Base-by-base conservation (phyloP, 106 monocot genomes). In the Triglochin maritima region DNA sequence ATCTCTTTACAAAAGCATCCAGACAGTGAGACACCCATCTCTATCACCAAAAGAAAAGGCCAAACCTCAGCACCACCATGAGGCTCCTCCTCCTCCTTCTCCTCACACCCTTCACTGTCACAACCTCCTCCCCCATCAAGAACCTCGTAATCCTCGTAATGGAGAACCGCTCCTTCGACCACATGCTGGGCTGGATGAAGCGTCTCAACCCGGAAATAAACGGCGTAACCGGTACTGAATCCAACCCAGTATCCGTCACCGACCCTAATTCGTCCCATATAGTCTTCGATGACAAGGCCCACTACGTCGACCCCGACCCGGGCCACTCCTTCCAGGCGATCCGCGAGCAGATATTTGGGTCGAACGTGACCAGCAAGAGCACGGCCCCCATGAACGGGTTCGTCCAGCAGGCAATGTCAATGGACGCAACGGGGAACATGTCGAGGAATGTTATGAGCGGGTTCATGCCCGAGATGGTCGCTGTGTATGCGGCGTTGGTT, bases 271-370 rank as follows among this genome's bases (percentile, higher is more conserved):
- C 89, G 3, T n/a, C 11, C 0, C 50, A 59, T 62, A 70, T 86
- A 56, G 68, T 65, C 82, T 86, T 86, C 82, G 62, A 63, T 17
- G 82, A 82, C 69, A 66, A 60, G 13, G 86, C 86, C 3, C 75
- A 78, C 73, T 66, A 72, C 78, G 79, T 86, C 44, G 80, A 85
- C 71, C 89, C 89, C 52, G 85, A 89, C 69, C 89, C 89, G 66
- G 85, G 89, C 50, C 92, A 92, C 77, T 92, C 87, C 44, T 92
- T 85, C 74, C 85, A 92, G 80, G 92, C 82, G 16, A 91, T 91
- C 68, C 66, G 87, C n/a, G 82, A 91, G 74, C 91, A 91, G 80
- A 65, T 91, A 8, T 91, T 87, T 70, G 91, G 91, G 4, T 87
- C 91, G 17, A 62, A 84, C 42, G 78, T 82, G 69, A 71, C 82